Base-by-base conservation (phyloP, 768 basidiomycete species). In the Phlegmacium glaucopus region DNA sequence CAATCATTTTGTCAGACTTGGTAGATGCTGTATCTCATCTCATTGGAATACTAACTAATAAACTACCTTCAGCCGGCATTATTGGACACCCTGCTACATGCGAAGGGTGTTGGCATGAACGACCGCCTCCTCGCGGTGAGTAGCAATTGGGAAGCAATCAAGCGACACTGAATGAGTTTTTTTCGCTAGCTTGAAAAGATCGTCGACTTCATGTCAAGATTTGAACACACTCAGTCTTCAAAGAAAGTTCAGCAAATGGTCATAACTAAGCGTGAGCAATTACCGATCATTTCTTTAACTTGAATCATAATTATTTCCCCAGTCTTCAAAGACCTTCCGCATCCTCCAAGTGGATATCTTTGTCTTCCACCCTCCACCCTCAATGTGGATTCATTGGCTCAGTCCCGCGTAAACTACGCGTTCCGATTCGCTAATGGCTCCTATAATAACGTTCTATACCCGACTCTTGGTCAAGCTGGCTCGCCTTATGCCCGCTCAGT, bases 281-380 rank as follows among this genome's bases (percentile, higher is more conserved):
- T 42, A 49, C 35, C 29, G 42, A 32, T 25, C 45, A 35, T 36
- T 44, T 36, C 32, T 40, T 55, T 44, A 42, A 52, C 54, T 51
- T 60, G 49, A 56, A 50, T 30, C 35, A 32, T 48, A 36, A 50
- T 48, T 51, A 40, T 32, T 42, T 44, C 27, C 50, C 35, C 61
- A 86, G 85, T 90, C 35, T 90, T 83, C 72, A 81, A 85, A 50
- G 90, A 90, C 62, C 77, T 92, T 29, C 87, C 87, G 3, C 89
- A 89, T 52, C 88, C 88, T 4, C 82, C 86, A 9, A 65, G 62
- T 41, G 71, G 70, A 9, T 87, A 80, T 59, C 65, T 86, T 25
- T 47, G 57, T 38, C 45, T 56, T 4, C 62, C 61, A 16, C 54
- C 59, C 18, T 42, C 45, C 41, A 35, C 53, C 15, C 16, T 49